phyloP scores from a whole-genome alignment of 78 protist species.

The Dictyostelium firmibasis region DNA sequence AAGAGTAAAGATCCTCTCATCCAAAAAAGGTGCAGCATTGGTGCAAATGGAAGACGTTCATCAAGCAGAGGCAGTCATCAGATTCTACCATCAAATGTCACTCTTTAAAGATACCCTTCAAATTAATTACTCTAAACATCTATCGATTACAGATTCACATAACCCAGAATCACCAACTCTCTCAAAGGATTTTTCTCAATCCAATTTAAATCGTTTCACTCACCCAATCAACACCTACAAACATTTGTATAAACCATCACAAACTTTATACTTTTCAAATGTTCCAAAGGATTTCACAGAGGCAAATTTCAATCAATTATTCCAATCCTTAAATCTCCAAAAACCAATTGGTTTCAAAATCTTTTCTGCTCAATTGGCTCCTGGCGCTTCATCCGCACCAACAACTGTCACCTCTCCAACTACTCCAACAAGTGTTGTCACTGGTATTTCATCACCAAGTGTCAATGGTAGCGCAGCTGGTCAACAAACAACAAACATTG shows the following conservation, averaged over 20 bases:
- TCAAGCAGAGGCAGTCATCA: slow-evolving; percentile 73
- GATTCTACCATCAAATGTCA: slow-evolving; percentile 64
- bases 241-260: slow-evolving; percentile 78
- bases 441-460: neutral
- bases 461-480: neutral
- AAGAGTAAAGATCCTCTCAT: slow-evolving; percentile 79
- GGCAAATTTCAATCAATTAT: slow-evolving; percentile 25
- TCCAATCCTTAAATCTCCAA: slow-evolving; percentile 26
- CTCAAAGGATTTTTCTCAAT: slow-evolving; percentile 47
- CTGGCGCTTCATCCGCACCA: neutral
- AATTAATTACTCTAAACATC: slow-evolving; percentile 75
- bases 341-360: slow-evolving; percentile 65
- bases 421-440: neutral
- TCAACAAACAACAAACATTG: neutral
- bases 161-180: slow-evolving; percentile 34
- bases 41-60: slow-evolving; percentile 85
- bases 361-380: slow-evolving; percentile 3
- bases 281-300: slow-evolving; percentile 70
- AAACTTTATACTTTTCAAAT: slow-evolving; percentile 70
- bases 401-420: neutral
- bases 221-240: slow-evolving; percentile 57
- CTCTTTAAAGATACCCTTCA: slow-evolving; percentile 55
- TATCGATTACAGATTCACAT: slow-evolving; percentile 69
- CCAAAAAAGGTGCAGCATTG: slow-evolving; percentile 82
- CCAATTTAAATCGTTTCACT: slow-evolving; percentile 66